phyloP scores from a whole-genome alignment of 2,329 filamentous ascomycete genomes.

The Hymenoscyphus repandus region DNA sequence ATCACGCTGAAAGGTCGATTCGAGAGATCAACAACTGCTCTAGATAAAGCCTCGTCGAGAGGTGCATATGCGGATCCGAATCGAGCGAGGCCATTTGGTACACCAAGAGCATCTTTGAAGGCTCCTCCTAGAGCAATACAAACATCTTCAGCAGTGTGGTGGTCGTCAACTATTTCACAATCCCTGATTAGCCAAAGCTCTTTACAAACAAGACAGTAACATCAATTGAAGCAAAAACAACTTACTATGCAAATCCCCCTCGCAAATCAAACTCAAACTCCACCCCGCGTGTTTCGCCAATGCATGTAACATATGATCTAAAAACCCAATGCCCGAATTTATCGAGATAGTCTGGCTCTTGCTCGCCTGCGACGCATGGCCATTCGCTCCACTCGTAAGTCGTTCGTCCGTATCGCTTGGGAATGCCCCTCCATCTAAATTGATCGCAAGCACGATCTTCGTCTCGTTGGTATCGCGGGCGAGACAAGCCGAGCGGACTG shows the following conservation, averaged over 20 bases:
- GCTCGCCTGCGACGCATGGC: conserved; percentile 80
- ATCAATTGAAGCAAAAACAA: conserved; percentile 20
- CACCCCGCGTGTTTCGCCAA: conserved; percentile 93
- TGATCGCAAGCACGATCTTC: conserved; percentile 88
- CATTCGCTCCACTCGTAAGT: conserved; percentile 46
- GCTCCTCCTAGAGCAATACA: conserved; percentile 85
- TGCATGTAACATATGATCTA: conserved; percentile 98
- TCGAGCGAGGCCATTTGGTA: conserved; percentile 74
- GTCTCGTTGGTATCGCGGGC: conserved; percentile 96
- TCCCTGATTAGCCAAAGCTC: not conserved
- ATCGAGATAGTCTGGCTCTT: conserved; percentile 81
- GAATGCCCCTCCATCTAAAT: conserved; percentile 83
- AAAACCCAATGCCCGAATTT: conserved; percentile 91
- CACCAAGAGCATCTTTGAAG: conserved; percentile 75
- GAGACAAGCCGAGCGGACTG: conserved; percentile 65
- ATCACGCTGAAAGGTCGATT: conserved; percentile 85
- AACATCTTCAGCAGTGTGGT: conserved; percentile 95
- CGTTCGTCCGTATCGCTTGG: conserved; percentile 57
- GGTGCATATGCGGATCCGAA: conserved; percentile 92
- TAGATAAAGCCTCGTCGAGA: conserved; percentile 89
- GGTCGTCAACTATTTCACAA: conserved; percentile 73
- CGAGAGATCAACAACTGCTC: conserved; percentile 90
- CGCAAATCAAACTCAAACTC: conserved; percentile 77
- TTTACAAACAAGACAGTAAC: not conserved
- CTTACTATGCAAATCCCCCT: conserved; percentile 86